These are phyloP conservation scores for Martiniozyma abietophila DNA, from an alignment of 805 yeast species.

Conservation along the genomic window DNA sequence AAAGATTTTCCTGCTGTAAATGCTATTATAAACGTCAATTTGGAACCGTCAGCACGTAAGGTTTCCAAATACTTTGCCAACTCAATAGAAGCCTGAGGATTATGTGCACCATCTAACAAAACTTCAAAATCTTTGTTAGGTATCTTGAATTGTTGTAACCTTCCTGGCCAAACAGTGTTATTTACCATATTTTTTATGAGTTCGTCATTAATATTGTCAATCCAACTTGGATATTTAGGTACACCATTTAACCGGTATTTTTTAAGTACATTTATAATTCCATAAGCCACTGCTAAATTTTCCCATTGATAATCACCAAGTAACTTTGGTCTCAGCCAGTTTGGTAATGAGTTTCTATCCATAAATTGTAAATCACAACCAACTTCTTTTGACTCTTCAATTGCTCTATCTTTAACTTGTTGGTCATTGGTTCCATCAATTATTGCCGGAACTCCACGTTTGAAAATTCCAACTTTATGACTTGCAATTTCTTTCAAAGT, in stretches of 20 bases:
- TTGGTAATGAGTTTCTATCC: not conserved
- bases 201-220: constrained; percentile 12
- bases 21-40: constrained; percentile 55
- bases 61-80: constrained; percentile 44
- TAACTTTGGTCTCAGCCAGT: constrained; percentile 37
- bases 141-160: constrained; percentile 60
- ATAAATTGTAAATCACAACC: constrained; percentile 23
- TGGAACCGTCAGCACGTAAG: constrained; percentile 7
- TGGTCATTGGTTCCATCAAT: constrained; percentile 59
- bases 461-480: constrained; percentile 85
- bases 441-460: constrained; percentile 49
- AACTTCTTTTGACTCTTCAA: constrained; percentile 25
- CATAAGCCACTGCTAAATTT: constrained; percentile 62
- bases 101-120: constrained; percentile 90
- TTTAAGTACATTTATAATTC: constrained; percentile 35
- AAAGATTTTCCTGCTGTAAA: constrained; percentile 63
- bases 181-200: constrained; percentile 42
- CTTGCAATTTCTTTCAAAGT: constrained; percentile 56
- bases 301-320: constrained; percentile 64
- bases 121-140: constrained; percentile 19
- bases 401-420: constrained; percentile 41
- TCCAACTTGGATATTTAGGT: no score
- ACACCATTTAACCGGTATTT: constrained; percentile 11
- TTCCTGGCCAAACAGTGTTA: constrained; percentile 73
- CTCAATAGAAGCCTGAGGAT: constrained; percentile 74